Evolutionary conservation across 2,329 filamentous ascomycete genomes (phyloP).

Genomic region (Phialocephala sp.): DNA sequence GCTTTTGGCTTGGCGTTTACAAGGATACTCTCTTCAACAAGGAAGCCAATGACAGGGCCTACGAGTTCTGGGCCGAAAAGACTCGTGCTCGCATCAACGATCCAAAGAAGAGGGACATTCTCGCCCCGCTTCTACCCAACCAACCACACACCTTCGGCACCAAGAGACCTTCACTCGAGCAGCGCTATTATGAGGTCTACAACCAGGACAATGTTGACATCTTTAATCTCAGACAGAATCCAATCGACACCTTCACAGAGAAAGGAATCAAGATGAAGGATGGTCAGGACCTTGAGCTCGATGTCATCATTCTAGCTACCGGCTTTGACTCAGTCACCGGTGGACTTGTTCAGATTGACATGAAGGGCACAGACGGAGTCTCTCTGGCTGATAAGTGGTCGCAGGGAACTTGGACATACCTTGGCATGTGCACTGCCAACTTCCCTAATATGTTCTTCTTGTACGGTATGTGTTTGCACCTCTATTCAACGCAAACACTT

Average conservation of each 20-base stretch:
- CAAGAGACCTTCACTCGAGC: slow-evolving; percentile 54
- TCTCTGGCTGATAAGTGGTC: slow-evolving; percentile 44
- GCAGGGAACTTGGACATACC: slow-evolving; percentile 41
- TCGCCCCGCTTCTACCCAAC: slow-evolving; percentile 49
- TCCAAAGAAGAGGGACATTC: slow-evolving; percentile 49
- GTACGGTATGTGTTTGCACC: slow-evolving; percentile 30
- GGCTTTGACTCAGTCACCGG: slow-evolving; percentile 47
- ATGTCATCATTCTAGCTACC: slow-evolving; percentile 45
- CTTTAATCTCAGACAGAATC: slow-evolving; percentile 50
- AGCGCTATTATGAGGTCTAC: slow-evolving; percentile 56
- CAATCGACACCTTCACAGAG: slow-evolving; percentile 48
- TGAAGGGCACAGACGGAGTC: slow-evolving; percentile 40
- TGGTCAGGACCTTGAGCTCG: slow-evolving; percentile 38
- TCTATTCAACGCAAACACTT: too few relatives aligned
- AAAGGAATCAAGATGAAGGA: slow-evolving; percentile 44
- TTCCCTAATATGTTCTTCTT: slow-evolving; percentile 57
- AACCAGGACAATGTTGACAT: slow-evolving; percentile 53
- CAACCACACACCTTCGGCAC: slow-evolving; percentile 53
- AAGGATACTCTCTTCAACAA: slow-evolving; percentile 50
- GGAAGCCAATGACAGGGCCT: slow-evolving; percentile 51
- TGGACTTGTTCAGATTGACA: slow-evolving; percentile 41
- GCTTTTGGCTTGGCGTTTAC: slow-evolving; percentile 52
- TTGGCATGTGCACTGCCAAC: slow-evolving; percentile 49
- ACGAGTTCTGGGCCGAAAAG: slow-evolving; percentile 56
- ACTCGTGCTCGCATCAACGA: slow-evolving; percentile 51